A percentile compares a stretch with the other conserved stretches of the same genome.
Conservation (phyloP, 164 flowering plant species). For the Houttuynia cordata region DNA sequence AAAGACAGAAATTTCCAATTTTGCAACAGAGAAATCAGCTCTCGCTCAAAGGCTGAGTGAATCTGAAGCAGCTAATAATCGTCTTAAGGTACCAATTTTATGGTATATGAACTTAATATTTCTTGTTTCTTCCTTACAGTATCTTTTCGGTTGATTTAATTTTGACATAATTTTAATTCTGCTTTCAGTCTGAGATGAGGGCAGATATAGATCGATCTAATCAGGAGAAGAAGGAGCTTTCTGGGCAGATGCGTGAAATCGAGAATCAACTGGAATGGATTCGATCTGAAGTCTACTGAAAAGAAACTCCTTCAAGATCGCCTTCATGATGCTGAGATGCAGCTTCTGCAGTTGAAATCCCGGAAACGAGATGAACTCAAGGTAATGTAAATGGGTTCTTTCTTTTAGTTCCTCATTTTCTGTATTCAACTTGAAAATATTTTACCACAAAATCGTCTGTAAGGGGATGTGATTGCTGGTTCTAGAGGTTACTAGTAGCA, state of each 20-base stretch:
- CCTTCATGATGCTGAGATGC: slow-evolving; percentile 86
- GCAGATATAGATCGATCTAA: slow-evolving; percentile 76
- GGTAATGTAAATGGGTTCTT: slow-evolving; percentile 25
- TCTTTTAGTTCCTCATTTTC: not conserved
- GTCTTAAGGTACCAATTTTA: slow-evolving; percentile 59
- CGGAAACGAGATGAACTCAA: slow-evolving; percentile 95
- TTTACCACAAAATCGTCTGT: too few relatives aligned
- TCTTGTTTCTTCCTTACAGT: too few relatives aligned
- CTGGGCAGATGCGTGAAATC: slow-evolving; percentile 67
- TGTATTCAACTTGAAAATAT: too few relatives aligned
- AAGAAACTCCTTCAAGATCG: slow-evolving; percentile 83
- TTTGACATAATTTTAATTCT: not conserved
- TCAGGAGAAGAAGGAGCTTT: slow-evolving; percentile 76
- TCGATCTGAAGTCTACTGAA: slow-evolving; percentile 65
- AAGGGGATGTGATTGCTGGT: too few relatives aligned
- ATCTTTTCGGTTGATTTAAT: not conserved
- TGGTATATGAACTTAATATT: not conserved
- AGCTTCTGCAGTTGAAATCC: slow-evolving; percentile 75
- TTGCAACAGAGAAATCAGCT: slow-evolving; percentile 53
- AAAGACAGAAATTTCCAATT: slow-evolving; percentile 47
- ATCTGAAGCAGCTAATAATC: slow-evolving; percentile 61
- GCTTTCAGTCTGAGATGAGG: slow-evolving; percentile 72
- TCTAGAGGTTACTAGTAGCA: too few relatives aligned
- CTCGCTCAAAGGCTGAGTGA: slow-evolving; percentile 66
- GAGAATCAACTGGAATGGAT: slow-evolving; percentile 95